phyloP scores from a whole-genome alignment of 352 stramenopile genomes.

The Globisporangium irregulare region DNA sequence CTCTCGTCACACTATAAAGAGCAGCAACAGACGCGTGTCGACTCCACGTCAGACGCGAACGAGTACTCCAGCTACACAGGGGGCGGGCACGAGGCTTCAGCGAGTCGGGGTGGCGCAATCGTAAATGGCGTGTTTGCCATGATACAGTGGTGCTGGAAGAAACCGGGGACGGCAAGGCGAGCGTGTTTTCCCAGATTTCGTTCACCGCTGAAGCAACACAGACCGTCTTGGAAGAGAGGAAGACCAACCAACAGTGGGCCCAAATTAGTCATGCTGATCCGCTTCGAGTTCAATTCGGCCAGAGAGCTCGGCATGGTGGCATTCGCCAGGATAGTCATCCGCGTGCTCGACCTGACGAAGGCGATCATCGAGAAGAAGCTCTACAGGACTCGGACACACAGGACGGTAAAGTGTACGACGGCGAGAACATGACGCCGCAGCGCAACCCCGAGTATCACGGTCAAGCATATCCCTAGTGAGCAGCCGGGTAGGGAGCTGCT shows the following conservation, averaged over 20 bases:
- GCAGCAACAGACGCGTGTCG: too few relatives aligned
- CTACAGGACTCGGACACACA: constrained; percentile 88
- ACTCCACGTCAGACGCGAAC: too few relatives aligned
- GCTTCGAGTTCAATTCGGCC: constrained; percentile 90
- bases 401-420: constrained; percentile 89
- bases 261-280: constrained; percentile 68
- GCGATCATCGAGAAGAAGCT: constrained; percentile 92
- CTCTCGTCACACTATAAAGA: too few relatives aligned
- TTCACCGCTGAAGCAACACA: too few relatives aligned
- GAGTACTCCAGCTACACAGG: too few relatives aligned
- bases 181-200: too few relatives aligned
- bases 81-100: too few relatives aligned
- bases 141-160: too few relatives aligned
- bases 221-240: neutral
- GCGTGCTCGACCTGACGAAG: constrained; percentile 88
- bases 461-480: constrained; percentile 88
- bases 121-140: too few relatives aligned
- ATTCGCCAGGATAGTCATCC: constrained; percentile 80
- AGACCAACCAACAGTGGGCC: neutral
- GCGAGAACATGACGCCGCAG: constrained; percentile 85
- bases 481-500: constrained; percentile 68
- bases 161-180: too few relatives aligned
- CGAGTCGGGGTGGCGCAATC: too few relatives aligned
- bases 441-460: constrained; percentile 91
- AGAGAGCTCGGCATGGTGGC: constrained; percentile 54